Evolutionary conservation across 768 basidiomycete species (phyloP).

Genomic region (Phylloporus sp.): DNA sequence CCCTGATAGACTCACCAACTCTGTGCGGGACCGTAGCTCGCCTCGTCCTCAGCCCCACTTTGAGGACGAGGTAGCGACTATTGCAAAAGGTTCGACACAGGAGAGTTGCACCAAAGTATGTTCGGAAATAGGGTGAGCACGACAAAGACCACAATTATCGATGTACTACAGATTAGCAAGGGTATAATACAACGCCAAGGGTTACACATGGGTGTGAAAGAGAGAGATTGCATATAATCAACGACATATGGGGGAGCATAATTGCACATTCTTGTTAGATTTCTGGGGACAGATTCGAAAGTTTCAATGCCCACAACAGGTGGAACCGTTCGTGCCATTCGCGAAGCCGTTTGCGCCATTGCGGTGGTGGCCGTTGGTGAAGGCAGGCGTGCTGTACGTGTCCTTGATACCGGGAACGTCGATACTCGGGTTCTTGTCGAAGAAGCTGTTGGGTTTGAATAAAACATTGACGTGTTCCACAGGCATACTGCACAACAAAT

Average conservation of each 20-base stretch:
- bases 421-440: conserved; percentile 81
- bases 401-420: conserved; percentile 82
- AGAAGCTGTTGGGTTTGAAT: conserved; percentile 85
- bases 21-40: too few relatives aligned
- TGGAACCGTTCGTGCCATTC: conserved; percentile 14
- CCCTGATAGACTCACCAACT: too few relatives aligned
- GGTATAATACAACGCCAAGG: too few relatives aligned
- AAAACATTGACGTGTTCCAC: conserved; percentile 66
- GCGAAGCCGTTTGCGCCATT: too few relatives aligned
- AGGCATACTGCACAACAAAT: conserved; percentile 59
- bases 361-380: conserved; percentile 30
- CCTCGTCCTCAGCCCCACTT: too few relatives aligned
- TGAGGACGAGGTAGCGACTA: too few relatives aligned
- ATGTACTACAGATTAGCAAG: too few relatives aligned
- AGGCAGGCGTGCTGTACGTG: conserved; percentile 58
- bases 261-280: not conserved
- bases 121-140: too few relatives aligned
- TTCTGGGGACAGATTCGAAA: not conserved
- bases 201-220: too few relatives aligned
- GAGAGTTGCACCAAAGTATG: too few relatives aligned
- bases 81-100: too few relatives aligned
- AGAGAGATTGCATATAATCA: not conserved
- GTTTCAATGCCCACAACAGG: conserved; percentile 17
- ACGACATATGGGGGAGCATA: not conserved
- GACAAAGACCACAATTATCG: too few relatives aligned